These are phyloP conservation scores for Talaromyces sp. DNA, from an alignment of 2,329 filamentous ascomycete genomes.

Conservation along the genomic window DNA sequence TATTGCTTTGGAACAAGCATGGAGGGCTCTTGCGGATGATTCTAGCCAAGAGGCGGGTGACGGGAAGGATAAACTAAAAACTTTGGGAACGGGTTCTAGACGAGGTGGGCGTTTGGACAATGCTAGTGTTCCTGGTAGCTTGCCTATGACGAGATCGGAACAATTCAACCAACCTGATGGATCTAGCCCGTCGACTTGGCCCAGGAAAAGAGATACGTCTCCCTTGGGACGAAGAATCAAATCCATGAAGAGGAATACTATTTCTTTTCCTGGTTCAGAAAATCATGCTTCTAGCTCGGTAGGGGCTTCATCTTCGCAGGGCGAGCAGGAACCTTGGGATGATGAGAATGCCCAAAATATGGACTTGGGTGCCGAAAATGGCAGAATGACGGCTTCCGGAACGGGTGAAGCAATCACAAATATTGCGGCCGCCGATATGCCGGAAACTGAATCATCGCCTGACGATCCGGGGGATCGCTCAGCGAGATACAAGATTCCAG, in stretches of 20 bases:
- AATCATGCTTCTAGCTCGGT: conserved; percentile 26
- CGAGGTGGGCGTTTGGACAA: conserved; percentile 19
- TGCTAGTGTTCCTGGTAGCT: conserved; percentile 11
- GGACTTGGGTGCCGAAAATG: conserved; percentile 24
- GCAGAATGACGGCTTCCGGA: conserved; percentile 23
- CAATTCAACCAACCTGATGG: neutral
- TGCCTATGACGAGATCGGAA: conserved; percentile 18
- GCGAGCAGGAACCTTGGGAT: neutral
- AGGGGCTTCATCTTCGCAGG: conserved; percentile 29
- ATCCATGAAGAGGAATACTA: conserved; percentile 29
- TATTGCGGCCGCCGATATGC: neutral
- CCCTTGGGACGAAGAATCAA: conserved; percentile 29
- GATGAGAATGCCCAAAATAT: neutral
- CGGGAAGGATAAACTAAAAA: conserved; percentile 17
- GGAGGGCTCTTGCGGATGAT: conserved; percentile 56
- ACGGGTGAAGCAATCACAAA: neutral
- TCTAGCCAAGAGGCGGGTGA: conserved; percentile 18
- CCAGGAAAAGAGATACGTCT: conserved; percentile 33
- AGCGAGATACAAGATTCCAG: conserved; percentile 62
- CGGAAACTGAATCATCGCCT: conserved; percentile 11
- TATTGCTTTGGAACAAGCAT: conserved; percentile 72
- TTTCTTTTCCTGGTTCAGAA: conserved; percentile 27
- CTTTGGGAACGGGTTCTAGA: conserved; percentile 26
- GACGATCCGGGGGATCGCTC: conserved; percentile 28
- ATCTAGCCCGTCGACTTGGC: conserved; percentile 8